These are phyloP conservation scores for Phialophora chinensis DNA, from an alignment of 2,329 filamentous ascomycete species.

Conservation along the genomic window DNA sequence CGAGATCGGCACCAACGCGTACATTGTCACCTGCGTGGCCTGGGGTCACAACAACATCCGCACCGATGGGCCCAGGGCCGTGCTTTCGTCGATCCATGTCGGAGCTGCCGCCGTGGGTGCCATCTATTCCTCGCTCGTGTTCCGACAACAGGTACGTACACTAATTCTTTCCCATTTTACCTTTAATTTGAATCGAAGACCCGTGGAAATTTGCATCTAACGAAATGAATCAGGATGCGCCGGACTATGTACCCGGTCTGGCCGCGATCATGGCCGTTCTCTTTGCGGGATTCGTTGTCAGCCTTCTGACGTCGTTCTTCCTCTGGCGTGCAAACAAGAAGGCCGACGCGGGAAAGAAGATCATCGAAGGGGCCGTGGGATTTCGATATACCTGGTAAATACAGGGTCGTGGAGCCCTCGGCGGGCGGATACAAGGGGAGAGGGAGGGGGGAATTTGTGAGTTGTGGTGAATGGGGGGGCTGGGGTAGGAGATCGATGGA, in stretches of 20 bases:
- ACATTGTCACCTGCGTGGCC: constrained; percentile 42
- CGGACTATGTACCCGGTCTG: constrained; percentile 37
- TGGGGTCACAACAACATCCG: constrained; percentile 45
- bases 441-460: background rate
- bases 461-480: background rate
- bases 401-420: background rate
- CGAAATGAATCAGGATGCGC: constrained; percentile 34
- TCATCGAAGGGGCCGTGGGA: background rate
- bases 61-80: constrained; percentile 40
- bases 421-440: background rate
- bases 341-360: background rate
- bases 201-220: background rate
- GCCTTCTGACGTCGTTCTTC: background rate
- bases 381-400: constrained; percentile 1
- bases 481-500: background rate
- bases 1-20: constrained; percentile 63
- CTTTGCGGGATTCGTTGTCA: background rate
- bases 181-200: background rate
- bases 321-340: background rate
- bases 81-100: constrained; percentile 50
- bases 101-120: constrained; percentile 41
- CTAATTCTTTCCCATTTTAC: background rate
- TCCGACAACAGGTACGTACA: constrained; percentile 31
- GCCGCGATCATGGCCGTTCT: constrained; percentile 42
- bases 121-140: constrained; percentile 38